Percentiles rank a stretch among this genome's conserved stretches.
These are phyloP conservation scores for Blastocystis hominis DNA, from an alignment of 352 stramenopile species.

Conservation along the genomic window DNA sequence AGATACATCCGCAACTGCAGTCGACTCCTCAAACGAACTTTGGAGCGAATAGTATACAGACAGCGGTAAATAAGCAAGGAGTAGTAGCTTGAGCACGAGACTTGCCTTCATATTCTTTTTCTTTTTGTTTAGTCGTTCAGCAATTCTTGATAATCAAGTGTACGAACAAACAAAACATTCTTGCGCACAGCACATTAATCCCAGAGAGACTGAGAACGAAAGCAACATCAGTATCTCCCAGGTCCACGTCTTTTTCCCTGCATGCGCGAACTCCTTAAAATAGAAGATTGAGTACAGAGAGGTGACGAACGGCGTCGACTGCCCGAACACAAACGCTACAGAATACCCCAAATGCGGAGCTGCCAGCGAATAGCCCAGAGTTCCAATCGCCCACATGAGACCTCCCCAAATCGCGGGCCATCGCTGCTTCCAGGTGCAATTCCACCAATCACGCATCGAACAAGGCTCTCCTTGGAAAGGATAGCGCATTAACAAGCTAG, in stretches of 20 bases:
- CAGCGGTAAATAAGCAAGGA: not conserved
- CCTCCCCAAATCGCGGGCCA: constrained; percentile 29
- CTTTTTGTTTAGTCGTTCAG: not conserved
- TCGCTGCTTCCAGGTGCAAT: not conserved
- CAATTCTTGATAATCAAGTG: not conserved
- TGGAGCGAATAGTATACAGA: constrained; percentile 1
- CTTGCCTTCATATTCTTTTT: not conserved
- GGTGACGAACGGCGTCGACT: not conserved
- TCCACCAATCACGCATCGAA: constrained; percentile 5
- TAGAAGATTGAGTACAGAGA: constrained; percentile 33
- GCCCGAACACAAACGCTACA: not conserved
- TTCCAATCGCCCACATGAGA: not conserved
- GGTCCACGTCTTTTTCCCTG: not conserved
- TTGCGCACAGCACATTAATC: not conserved
- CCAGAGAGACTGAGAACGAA: not conserved
- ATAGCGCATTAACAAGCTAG: constrained; percentile 19
- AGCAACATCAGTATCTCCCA: not conserved
- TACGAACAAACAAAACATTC: constrained; percentile 20
- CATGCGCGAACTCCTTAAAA: not conserved
- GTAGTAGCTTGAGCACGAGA: not conserved
- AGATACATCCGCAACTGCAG: not conserved
- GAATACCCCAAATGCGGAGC: not conserved
- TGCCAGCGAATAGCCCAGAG: not conserved
- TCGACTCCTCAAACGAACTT: not conserved
- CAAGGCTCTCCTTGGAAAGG: not conserved